Base-by-base conservation (phyloP, 805 yeast species). In the Isabelozyma rhagii region DNA sequence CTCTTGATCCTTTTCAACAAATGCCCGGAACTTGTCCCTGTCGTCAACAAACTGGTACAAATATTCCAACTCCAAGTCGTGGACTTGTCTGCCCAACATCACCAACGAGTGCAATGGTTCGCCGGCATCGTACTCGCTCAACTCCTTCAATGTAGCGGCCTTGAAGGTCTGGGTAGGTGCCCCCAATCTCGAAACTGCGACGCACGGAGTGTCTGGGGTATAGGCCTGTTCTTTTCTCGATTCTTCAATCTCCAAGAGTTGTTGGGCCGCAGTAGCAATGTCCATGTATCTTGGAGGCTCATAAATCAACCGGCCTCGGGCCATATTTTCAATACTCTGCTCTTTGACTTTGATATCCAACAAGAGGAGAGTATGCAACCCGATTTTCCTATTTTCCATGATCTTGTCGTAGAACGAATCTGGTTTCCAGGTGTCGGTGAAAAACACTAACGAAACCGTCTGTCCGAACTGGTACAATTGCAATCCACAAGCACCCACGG, bases 241-340 rank as follows among this genome's bases (percentile, higher is more conserved):
- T 60, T 87, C 93, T 71, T 93, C 98, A 52, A 92, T 81, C 67
- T 94, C 98, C 47, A 93, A 69, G 57, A 93, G 73, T 68, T 93
- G 98, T 51, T 80, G 78, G 39, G 96, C 92, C 52, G 97, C 96
- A 44, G 96, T 89, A 47, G 85, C 81, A 55, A 94, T 91, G 53
- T 84, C 81, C 99, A 93, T 93, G 71, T 91, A 93, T 65, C 99
- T 80, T 45, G 99, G 99, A 36, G 98, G 98, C 68, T 93, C 99
- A 65, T 89, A 93, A 38, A 93, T 89, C 44, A 86, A 72, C 67
- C 94, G 81, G 2, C 98, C 98, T 52, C 96, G 81, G 44, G 96
- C 96, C 84, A 93, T 82, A 65, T 92, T 93, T 62, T 92, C 96
- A 53, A 91, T 80, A 63, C 96, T 89, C 69, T 94, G 99, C 67